phyloP scores from a whole-genome alignment of 495 filamentous ascomycete species.

The Letharia lupina region DNA sequence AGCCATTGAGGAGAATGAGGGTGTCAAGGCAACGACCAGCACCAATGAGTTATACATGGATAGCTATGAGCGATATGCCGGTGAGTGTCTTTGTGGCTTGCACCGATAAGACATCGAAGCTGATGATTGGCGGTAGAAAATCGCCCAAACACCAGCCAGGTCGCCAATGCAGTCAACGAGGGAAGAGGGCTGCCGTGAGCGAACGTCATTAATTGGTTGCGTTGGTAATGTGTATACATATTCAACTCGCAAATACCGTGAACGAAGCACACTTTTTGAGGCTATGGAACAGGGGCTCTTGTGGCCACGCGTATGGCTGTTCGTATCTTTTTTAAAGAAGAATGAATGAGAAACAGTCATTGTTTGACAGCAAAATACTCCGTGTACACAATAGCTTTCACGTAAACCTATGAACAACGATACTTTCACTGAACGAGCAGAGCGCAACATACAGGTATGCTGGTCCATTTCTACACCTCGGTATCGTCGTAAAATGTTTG shows the following conservation, averaged over 20 bases:
- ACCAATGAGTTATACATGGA: constrained; percentile 64
- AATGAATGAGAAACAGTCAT: not conserved
- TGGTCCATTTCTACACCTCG: no score
- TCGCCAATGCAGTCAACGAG: constrained; percentile 52
- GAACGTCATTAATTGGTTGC: not conserved
- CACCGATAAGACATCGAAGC: constrained; percentile 6
- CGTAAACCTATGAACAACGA: not conserved
- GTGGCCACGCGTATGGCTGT: not conserved
- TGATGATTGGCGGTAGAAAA: constrained; percentile 39
- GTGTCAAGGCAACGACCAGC: constrained; percentile 72
- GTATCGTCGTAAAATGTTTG: no score
- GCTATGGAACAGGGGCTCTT: not conserved
- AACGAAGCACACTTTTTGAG: not conserved
- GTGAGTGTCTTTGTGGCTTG: constrained; percentile 34
- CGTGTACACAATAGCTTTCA: not conserved
- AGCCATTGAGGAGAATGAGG: constrained; percentile 68
- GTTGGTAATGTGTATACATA: not conserved
- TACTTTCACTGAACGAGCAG: not conserved
- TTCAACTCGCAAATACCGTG: not conserved
- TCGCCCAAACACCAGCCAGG: constrained; percentile 50
- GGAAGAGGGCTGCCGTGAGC: constrained; percentile 44
- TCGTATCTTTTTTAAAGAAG: not conserved
- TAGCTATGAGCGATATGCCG: constrained; percentile 58
- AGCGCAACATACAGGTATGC: no score
- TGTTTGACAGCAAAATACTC: not conserved